These are phyloP conservation scores for Pezicula neosporulosa DNA, from an alignment of 2,329 filamentous ascomycete genomes.

Conservation along the genomic window DNA sequence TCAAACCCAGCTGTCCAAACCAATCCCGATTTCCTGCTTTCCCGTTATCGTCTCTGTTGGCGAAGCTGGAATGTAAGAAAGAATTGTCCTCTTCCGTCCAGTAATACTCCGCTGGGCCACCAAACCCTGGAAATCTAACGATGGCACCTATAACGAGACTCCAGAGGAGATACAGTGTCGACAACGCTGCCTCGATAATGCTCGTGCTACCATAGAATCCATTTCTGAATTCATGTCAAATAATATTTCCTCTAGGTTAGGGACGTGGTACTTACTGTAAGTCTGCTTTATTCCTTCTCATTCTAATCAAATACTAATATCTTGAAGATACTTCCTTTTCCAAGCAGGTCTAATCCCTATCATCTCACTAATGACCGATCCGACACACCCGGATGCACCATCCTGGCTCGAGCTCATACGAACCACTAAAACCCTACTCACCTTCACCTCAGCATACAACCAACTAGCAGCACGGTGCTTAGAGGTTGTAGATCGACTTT, in stretches of 20 bases:
- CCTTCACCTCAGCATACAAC: conserved; percentile 33
- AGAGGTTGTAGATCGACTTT: conserved; percentile 34
- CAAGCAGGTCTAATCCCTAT: conserved; percentile 40
- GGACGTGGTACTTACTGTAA: conserved; percentile 38
- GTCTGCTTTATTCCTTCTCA: conserved; percentile 5
- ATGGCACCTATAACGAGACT: conserved; percentile 29
- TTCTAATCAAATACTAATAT: background rate
- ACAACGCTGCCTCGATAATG: conserved; percentile 35
- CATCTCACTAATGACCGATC: conserved; percentile 38
- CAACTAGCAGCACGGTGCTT: conserved; percentile 34
- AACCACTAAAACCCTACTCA: conserved; percentile 35
- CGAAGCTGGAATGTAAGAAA: conserved; percentile 37
- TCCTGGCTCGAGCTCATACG: conserved; percentile 26
- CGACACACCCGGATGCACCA: conserved; percentile 27
- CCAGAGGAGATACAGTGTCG: conserved; percentile 34
- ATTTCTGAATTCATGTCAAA: conserved; percentile 37
- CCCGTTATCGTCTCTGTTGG: conserved; percentile 34
- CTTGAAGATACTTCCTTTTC: conserved; percentile 36
- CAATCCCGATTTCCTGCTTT: conserved; percentile 33
- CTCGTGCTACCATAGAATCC: conserved; percentile 35
- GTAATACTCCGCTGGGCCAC: conserved; percentile 36
- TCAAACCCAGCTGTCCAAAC: conserved; percentile 30
- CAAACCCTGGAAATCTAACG: conserved; percentile 18
- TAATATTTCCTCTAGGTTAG: conserved; percentile 35
- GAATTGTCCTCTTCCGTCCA: conserved; percentile 39